A percentile compares a stretch with the other conserved stretches of the same genome.
Conservation (phyloP, 1,284 basidiomycete genomes). For the Heterobasidion parviporum region DNA sequence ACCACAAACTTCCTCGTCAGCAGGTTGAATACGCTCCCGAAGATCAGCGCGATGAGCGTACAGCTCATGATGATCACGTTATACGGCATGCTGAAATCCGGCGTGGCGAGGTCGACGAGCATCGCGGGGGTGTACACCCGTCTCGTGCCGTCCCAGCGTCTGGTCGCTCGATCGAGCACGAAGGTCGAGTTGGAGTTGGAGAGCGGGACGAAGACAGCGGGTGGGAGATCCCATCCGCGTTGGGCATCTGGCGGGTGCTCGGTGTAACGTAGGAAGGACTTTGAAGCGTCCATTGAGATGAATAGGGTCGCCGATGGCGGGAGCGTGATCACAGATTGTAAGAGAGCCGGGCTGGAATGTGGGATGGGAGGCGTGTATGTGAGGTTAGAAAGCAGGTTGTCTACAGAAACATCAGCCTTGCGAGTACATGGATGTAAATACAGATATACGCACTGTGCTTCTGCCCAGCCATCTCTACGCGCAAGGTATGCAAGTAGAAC, state of each 20-base stretch:
- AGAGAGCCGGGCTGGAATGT: slow-evolving; percentile 63
- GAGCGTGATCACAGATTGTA: slow-evolving; percentile 66
- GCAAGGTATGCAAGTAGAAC: slow-evolving; percentile 80
- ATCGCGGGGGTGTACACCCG: slow-evolving; percentile 76
- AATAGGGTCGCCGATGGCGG: slow-evolving; percentile 60
- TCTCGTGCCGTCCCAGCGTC: slow-evolving; percentile 10
- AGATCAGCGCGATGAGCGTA: slow-evolving; percentile 87
- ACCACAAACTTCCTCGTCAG: slow-evolving; percentile 75
- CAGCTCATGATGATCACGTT: slow-evolving; percentile 97
- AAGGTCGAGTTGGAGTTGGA: slow-evolving; percentile 5
- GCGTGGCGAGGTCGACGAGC: slow-evolving; percentile 87
- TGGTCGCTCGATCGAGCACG: not conserved
- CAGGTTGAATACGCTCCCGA: slow-evolving; percentile 87
- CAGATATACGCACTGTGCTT: slow-evolving; percentile 30
- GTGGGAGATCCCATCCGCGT: slow-evolving; percentile 87
- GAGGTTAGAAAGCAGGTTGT: slow-evolving; percentile 51
- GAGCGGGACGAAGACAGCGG: slow-evolving; percentile 64
- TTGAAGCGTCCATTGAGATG: slow-evolving; percentile 71
- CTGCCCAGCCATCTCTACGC: slow-evolving; percentile 27
- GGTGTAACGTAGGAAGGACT: slow-evolving; percentile 87
- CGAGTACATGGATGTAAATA: slow-evolving; percentile 4
- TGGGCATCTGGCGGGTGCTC: slow-evolving; percentile 96
- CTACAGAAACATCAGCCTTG: slow-evolving; percentile 23
- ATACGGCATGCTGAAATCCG: slow-evolving; percentile 99
- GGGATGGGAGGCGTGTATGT: slow-evolving; percentile 63